Evolutionary conservation across 176 grass and related monocot species (phyloP).

Genomic region (Aegilops umbellulata): DNA sequence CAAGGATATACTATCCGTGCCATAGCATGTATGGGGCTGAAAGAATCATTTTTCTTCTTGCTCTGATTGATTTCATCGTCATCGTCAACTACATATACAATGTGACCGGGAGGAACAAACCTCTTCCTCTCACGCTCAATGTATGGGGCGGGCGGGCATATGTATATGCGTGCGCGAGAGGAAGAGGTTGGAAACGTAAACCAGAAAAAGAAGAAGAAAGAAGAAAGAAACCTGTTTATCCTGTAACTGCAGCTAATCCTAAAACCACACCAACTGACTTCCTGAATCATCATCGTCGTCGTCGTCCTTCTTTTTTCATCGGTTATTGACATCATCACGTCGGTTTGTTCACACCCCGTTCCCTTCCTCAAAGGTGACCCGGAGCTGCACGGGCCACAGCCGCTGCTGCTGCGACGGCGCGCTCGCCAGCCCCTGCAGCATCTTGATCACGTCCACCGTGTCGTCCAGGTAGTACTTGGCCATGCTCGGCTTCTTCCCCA

Average conservation of each 20-base stretch:
- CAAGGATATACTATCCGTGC: too few species aligned
- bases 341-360: neutral
- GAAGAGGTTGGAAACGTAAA: neutral
- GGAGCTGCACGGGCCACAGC: constrained; percentile 43
- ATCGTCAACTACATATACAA: constrained; percentile 56
- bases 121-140: constrained; percentile 14
- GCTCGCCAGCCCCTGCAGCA: constrained; percentile 73
- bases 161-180: constrained; percentile 12
- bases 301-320: neutral
- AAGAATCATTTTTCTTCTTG: constrained; percentile 33
- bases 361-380: constrained; percentile 62
- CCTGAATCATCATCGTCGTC: neutral
- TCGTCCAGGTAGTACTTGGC: constrained; percentile 97
- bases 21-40: neutral
- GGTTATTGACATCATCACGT: constrained; percentile 21
- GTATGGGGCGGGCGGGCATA: constrained; percentile 12
- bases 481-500: constrained; percentile 96
- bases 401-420: constrained; percentile 40
- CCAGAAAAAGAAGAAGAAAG: neutral
- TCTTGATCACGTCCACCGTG: constrained; percentile 86
- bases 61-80: constrained; percentile 36
- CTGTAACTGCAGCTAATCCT: constrained; percentile 44
- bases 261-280: constrained; percentile 34
- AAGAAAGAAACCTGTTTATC: constrained; percentile 24
- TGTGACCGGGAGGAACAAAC: neutral